Evolutionary conservation across 768 basidiomycete genomes (phyloP).

Genomic region (Boletellus sp.): DNA sequence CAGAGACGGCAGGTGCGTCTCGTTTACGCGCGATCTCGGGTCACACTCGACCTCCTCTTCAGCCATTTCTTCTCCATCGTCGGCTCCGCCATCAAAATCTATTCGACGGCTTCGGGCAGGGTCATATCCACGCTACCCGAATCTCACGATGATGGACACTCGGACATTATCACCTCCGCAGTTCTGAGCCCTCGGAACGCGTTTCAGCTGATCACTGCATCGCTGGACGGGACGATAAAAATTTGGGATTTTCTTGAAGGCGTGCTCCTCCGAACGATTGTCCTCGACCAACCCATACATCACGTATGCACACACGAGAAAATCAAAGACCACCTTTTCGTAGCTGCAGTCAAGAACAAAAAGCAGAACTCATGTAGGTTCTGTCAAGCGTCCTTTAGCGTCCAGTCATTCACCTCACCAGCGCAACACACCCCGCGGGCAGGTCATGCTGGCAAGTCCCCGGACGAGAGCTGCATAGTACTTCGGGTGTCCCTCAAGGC

Average conservation of each 20-base stretch:
- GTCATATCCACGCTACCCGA: constrained; percentile 79
- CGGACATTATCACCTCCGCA: constrained; percentile 65
- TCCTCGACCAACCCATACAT: constrained; percentile 65
- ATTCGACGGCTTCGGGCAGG: constrained; percentile 73
- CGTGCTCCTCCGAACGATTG: constrained; percentile 68
- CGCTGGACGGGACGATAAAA: constrained; percentile 77
- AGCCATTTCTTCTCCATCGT: constrained; percentile 90
- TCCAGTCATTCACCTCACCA: constrained; percentile 4
- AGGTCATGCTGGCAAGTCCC: not conserved
- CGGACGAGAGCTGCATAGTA: constrained; percentile 49
- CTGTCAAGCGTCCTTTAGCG: not conserved
- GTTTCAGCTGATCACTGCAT: constrained; percentile 86
- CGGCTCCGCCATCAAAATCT: constrained; percentile 79
- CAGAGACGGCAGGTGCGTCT: constrained; percentile 75
- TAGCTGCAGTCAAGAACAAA: constrained; percentile 52
- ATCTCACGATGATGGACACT: constrained; percentile 39
- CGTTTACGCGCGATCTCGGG: constrained; percentile 9
- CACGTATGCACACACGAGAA: constrained; percentile 67
- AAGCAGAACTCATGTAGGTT: constrained; percentile 37
- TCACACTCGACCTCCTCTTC: constrained; percentile 8
- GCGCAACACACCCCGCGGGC: constrained; percentile 6
- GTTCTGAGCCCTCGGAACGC: constrained; percentile 80
- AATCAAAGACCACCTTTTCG: constrained; percentile 67
- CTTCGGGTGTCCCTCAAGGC: constrained; percentile 59
- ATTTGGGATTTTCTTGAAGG: constrained; percentile 95